phyloP scores from a whole-genome alignment of 768 basidiomycete species.

The Mycena pura region DNA sequence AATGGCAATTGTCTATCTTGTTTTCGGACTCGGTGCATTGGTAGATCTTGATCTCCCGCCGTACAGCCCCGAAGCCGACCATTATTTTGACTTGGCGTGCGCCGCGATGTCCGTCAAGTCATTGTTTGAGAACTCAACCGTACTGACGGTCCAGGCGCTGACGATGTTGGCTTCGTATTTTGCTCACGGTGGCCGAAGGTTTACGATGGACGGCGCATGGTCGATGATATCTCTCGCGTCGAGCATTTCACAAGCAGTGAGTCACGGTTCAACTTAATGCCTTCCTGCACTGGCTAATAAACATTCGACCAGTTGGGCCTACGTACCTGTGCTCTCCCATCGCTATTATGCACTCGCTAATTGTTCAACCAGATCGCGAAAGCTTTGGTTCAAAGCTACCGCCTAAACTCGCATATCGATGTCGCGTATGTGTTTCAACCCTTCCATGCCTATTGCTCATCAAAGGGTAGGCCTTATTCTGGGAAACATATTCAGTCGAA shows the following conservation, averaged over 20 bases:
- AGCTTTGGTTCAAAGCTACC: slow-evolving; percentile 33
- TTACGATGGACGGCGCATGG: slow-evolving; percentile 44
- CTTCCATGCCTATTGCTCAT: slow-evolving; percentile 15
- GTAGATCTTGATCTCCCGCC: slow-evolving; percentile 35
- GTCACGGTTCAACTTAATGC: slow-evolving; percentile 7
- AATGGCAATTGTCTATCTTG: slow-evolving; percentile 28
- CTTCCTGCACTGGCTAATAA: neutral
- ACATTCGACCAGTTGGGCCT: slow-evolving; percentile 16
- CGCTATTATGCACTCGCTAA: neutral
- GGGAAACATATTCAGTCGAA: slow-evolving; percentile 53
- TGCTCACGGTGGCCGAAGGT: slow-evolving; percentile 39
- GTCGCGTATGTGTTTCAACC: slow-evolving; percentile 33
- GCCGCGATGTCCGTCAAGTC: slow-evolving; percentile 46
- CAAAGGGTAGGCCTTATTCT: slow-evolving; percentile 44
- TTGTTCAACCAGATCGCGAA: slow-evolving; percentile 13
- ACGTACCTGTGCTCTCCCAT: slow-evolving; percentile 1
- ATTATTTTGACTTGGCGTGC: slow-evolving; percentile 51
- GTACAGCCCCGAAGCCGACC: slow-evolving; percentile 47
- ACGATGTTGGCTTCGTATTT: slow-evolving; percentile 44
- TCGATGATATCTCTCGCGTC: slow-evolving; percentile 39
- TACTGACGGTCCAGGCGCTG: slow-evolving; percentile 48
- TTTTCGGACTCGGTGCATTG: slow-evolving; percentile 29
- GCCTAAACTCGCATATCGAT: slow-evolving; percentile 31
- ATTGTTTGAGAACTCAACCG: slow-evolving; percentile 46
- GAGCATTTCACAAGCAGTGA: slow-evolving; percentile 42